Evolutionary conservation across 1,139 yeast genomes (phyloP), one percentile per base, ranked within the genome.

Genomic region (Protomyces pachydermus): DNA sequence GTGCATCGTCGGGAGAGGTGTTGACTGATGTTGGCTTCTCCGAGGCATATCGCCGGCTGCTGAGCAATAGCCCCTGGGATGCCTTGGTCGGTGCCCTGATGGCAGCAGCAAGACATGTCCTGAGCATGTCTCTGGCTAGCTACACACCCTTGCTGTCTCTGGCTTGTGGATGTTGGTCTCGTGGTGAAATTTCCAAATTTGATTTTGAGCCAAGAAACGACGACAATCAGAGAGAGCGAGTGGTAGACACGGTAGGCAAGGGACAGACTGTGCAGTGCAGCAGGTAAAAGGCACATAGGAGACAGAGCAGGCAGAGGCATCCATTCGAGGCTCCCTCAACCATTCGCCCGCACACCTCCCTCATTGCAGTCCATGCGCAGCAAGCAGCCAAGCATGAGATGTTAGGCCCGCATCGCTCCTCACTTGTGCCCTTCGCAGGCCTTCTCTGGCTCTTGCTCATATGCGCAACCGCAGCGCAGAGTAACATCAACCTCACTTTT

Each of bases 401-500:
- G 48, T 18, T 28, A 10, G 12, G 48, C 10, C 6, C 10, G 25
- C 25, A 10, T 42, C 20, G 25, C 20, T 5, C 48, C 18, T 12
- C 23, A 12, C 48, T n/a, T 5, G 48, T 18, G 12, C 23, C 25
- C 23, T 20, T 42, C 23, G 25, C 25, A 12, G 12, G 48, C 48
- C 23, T 42, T 23, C 48, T 42, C 14, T 42, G 48, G 48, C 48
- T 42, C 20, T 42, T n/a, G 23, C 48, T 42, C 25, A 6, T 18
- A 16, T 16, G 12, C 25, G 18, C 25, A 4, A 20, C 23, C 16
- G 14, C 20, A n/a, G 48, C 48, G 23, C 48, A 42, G 12, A 42
- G 23, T 20, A 42, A 42, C 10, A 12, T 42, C 10, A 58, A 53
- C 52, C 56, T 58, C 56, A 35, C 56, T 12, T 58, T 58, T 25